These are phyloP conservation scores for Neurospora pannonica DNA, from an alignment of 495 filamentous ascomycete species.

Conservation along the genomic window DNA sequence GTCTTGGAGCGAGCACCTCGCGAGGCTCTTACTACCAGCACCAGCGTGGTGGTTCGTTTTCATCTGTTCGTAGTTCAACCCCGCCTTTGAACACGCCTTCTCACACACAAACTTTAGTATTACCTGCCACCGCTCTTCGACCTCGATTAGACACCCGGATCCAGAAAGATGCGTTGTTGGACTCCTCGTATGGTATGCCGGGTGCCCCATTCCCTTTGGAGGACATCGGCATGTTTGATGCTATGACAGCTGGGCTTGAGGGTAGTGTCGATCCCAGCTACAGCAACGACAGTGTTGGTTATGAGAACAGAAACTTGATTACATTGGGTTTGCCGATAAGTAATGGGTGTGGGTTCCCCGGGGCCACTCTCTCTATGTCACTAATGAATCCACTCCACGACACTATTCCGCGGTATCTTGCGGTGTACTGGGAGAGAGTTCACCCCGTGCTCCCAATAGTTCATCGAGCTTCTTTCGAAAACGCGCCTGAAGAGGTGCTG, in stretches of 20 bases:
- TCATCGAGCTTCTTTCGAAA: slow-evolving; percentile 31
- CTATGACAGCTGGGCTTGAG: slow-evolving; percentile 6
- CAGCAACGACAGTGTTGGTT: slow-evolving; percentile 2
- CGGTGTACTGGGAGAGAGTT: slow-evolving; percentile 35
- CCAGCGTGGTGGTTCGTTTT: slow-evolving; percentile 16
- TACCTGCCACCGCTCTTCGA: slow-evolving; percentile 16
- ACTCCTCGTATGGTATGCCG: slow-evolving; percentile 6
- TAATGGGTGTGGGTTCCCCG: slow-evolving; percentile 11
- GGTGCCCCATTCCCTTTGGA: slow-evolving; percentile 6
- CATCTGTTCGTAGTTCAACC: slow-evolving; percentile 33
- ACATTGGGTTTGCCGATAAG: slow-evolving; percentile 20
- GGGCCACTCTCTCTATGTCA: slow-evolving; percentile 21
- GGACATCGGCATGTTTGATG: slow-evolving; percentile 9
- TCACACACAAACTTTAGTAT: slow-evolving; percentile 32
- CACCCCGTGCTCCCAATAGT: slow-evolving; percentile 34
- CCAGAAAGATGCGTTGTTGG: slow-evolving; percentile 23
- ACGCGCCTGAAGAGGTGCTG: slow-evolving; percentile 28
- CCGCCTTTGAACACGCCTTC: slow-evolving; percentile 32
- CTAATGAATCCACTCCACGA: slow-evolving; percentile 22
- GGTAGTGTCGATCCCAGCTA: slow-evolving; percentile 4
- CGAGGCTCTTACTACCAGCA: slow-evolving; percentile 7
- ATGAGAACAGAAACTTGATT: slow-evolving; percentile 17
- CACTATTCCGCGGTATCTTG: slow-evolving; percentile 31
- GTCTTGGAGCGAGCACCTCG: not conserved
- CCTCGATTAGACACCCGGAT: slow-evolving; percentile 14